Evolutionary conservation across 805 yeast genomes (phyloP), one percentile per base, ranked within the genome.

Genomic region (Barnettozyma salicaria): DNA sequence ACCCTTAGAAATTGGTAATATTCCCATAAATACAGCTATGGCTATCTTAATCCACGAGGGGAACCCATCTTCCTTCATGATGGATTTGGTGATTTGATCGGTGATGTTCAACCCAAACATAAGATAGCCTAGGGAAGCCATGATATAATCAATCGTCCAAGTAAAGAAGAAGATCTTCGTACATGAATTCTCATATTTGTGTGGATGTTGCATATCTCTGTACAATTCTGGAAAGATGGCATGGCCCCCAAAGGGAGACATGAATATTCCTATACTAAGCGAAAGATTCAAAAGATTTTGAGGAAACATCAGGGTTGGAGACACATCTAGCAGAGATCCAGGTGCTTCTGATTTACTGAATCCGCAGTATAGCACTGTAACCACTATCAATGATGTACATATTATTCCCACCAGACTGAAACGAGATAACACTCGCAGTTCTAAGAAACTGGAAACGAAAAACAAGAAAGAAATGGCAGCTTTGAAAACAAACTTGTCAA

Each of bases 191-290:
- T 55, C 47, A 54, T 74, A 83, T 50, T 80, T 77, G 19, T 61
- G 45, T 4, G 90, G 89, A 46, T 76, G 81, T 37, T 83, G 67
- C 82, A 83, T 78, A 56, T 83, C 94, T 24, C 77, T 68, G 54
- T 76, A 78, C 36, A 83, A 65, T 47, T 83, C 83, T 3, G 92
- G 92, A 51, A 83, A 84, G 19, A 84, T 74, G 5, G 92, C 86
- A 59, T 84, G 92, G 0, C 92, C 90, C 6, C 92, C 88, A 66
- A 83, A 84, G 1, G 90, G 89, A 4, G 89, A 81, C 68, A 79
- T 68, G 42, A 78, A 68, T 36, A 79, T 77, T 10, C 85, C 85
- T 33, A 77, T 63, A 1, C 81, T 70, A 24, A 76, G 58, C 8
- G 74, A 52, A 8, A 78, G 45, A 34, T 65, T 63, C 6, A 58